These are phyloP conservation scores for Fraxinus paxiana DNA, from an alignment of 305 asterid genomes.

Conservation along the genomic window DNA sequence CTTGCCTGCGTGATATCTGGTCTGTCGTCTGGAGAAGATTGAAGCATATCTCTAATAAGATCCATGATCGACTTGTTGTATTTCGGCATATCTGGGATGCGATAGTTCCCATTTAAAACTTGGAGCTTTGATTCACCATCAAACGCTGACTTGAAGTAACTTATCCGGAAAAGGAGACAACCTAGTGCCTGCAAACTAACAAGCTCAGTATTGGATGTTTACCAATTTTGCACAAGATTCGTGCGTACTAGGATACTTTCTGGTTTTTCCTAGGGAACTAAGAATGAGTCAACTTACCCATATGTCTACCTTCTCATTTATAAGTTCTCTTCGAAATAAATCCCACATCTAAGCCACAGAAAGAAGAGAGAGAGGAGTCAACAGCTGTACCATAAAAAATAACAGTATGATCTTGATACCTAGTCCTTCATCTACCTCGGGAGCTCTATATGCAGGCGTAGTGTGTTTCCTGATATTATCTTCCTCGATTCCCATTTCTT, in stretches of 20 bases:
- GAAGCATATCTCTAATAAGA: slow-evolving; percentile 78
- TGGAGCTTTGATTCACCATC: slow-evolving; percentile 98
- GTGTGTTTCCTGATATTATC: slow-evolving; percentile 91
- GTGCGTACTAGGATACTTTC: background rate
- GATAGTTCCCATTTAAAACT: slow-evolving; percentile 80
- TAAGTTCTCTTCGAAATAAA: slow-evolving; percentile 70
- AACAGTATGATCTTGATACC: slow-evolving; percentile 31
- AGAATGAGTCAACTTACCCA: slow-evolving; percentile 64
- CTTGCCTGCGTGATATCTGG: slow-evolving; percentile 99
- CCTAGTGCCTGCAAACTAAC: slow-evolving; percentile 73
- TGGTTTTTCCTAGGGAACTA: slow-evolving; percentile 10
- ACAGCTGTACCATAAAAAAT: slow-evolving; percentile 30
- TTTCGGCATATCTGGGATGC: slow-evolving; percentile 75
- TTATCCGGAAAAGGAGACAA: slow-evolving; percentile 84
- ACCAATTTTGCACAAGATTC: slow-evolving; percentile 11
- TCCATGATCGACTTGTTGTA: slow-evolving; percentile 58
- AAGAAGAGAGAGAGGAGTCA: slow-evolving; percentile 38
- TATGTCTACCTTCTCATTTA: slow-evolving; percentile 88
- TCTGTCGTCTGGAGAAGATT: slow-evolving; percentile 76
- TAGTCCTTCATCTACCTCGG: slow-evolving; percentile 72
- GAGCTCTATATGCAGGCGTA: slow-evolving; percentile 96
- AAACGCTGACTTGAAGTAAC: slow-evolving; percentile 85
- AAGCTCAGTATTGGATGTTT: slow-evolving; percentile 12
- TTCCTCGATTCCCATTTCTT: slow-evolving; percentile 98
- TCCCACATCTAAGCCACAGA: slow-evolving; percentile 87